Percentiles rank a stretch among this genome's conserved stretches.
Evolutionary conservation across 768 basidiomycete species (phyloP).

Genomic region (Cyathus striatus): DNA sequence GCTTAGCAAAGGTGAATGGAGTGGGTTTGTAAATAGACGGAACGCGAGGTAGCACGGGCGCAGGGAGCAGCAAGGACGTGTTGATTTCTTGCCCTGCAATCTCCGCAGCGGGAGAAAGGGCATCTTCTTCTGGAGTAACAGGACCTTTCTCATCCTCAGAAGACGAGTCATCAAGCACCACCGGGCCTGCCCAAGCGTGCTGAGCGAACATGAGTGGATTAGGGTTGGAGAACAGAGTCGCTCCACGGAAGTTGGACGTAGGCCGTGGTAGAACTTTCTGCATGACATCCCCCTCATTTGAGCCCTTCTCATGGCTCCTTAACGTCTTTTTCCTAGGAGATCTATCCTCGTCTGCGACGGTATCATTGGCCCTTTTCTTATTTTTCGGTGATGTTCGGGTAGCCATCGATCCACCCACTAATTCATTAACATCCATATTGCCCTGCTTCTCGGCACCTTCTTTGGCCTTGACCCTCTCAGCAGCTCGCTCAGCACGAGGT

Average conservation of each 20-base stretch:
- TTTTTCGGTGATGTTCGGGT: slow-evolving; percentile 16
- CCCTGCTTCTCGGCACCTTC: too few relatives aligned
- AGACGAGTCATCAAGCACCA: slow-evolving; percentile 35
- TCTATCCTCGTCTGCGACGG: slow-evolving; percentile 9
- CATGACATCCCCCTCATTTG: slow-evolving; percentile 13
- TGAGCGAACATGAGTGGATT: slow-evolving; percentile 58
- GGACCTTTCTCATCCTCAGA: slow-evolving; percentile 49
- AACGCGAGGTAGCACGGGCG: slow-evolving; percentile 24
- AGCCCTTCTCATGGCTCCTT: slow-evolving; percentile 12
- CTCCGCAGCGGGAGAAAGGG: slow-evolving; percentile 33
- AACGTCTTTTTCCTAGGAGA: slow-evolving; percentile 5
- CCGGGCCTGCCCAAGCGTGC: slow-evolving; percentile 48
- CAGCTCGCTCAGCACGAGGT: slow-evolving; percentile 33
- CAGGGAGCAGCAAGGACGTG: slow-evolving; percentile 9
- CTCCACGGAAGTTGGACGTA: slow-evolving; percentile 35
- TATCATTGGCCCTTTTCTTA: slow-evolving; percentile 27
- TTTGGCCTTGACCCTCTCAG: slow-evolving; percentile 18
- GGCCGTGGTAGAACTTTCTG: slow-evolving; percentile 37
- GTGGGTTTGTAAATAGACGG: slow-evolving; percentile 55
- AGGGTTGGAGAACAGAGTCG: slow-evolving; percentile 48
- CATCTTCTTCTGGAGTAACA: slow-evolving; percentile 54
- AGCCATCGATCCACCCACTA: slow-evolving; percentile 11
- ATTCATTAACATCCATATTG: slow-evolving; percentile 13
- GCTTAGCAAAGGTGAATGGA: slow-evolving; percentile 58
- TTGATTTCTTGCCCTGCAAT: slow-evolving; percentile 15